phyloP scores from a whole-genome alignment of 2,329 filamentous ascomycete species.

The Fusarium albidum region DNA sequence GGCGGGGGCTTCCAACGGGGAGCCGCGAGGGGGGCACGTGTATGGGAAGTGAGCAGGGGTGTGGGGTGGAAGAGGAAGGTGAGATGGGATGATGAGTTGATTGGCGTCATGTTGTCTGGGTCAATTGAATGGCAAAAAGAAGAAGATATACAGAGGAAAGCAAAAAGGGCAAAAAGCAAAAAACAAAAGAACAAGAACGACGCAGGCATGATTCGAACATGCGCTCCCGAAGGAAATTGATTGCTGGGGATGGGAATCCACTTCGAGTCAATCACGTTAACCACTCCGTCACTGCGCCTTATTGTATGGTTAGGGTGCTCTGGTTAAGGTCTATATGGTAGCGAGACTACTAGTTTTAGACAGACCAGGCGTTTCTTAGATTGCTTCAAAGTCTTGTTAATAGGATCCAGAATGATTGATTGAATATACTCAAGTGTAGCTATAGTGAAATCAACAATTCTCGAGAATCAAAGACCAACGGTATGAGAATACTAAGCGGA shows the following conservation, averaged over 20 bases:
- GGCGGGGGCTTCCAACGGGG: slow-evolving; percentile 28
- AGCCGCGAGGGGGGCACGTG: slow-evolving; percentile 28
- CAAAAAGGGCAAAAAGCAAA: not conserved
- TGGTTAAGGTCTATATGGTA: no score
- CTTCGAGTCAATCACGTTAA: slow-evolving; percentile 29
- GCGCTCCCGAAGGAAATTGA: slow-evolving; percentile 27
- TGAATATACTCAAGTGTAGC: no score
- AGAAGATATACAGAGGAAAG: not conserved
- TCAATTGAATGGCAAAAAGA: no score
- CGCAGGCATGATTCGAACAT: slow-evolving; percentile 33
- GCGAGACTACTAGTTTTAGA: no score
- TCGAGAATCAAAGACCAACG: no score
- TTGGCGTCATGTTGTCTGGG: no score
- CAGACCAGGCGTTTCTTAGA: no score
- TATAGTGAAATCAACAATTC: no score
- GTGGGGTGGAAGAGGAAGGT: slow-evolving; percentile 21
- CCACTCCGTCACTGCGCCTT: slow-evolving; percentile 29
- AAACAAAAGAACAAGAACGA: slow-evolving; percentile 11
- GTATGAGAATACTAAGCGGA: no score
- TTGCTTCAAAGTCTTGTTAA: no score
- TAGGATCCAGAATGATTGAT: no score
- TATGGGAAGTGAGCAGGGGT: not conserved
- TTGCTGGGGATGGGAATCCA: slow-evolving; percentile 1
- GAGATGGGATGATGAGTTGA: slow-evolving; percentile 13
- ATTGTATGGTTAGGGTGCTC: no score